These are phyloP conservation scores for Botrytis tulipae DNA, from an alignment of 2,329 filamentous ascomycete species.

Conservation along the genomic window DNA sequence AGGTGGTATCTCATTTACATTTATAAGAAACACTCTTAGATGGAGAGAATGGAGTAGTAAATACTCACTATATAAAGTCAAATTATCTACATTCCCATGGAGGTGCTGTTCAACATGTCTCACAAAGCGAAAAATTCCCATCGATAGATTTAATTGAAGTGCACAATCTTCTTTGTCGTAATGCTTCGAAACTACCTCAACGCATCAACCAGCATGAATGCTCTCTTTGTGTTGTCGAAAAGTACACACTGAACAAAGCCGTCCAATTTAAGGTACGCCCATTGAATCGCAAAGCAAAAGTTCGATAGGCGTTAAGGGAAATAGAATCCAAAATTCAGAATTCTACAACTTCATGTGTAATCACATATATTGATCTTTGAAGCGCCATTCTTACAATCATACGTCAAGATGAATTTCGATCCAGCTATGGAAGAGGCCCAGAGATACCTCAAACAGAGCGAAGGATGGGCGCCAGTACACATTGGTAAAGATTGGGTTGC, in stretches of 20 bases:
- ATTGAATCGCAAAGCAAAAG: neutral
- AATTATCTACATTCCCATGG: neutral
- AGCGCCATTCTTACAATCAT: neutral
- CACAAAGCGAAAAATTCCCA: neutral
- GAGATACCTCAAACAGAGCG: neutral
- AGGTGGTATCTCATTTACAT: neutral
- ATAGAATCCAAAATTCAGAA: neutral
- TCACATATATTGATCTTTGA: neutral
- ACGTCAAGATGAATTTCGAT: neutral
- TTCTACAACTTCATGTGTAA: neutral
- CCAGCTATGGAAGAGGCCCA: neutral
- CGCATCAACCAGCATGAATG: neutral
- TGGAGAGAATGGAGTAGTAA: neutral
- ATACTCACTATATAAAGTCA: slow-evolving; percentile 2
- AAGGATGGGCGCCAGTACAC: neutral
- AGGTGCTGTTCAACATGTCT: neutral
- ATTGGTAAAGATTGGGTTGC: slow-evolving; percentile 16
- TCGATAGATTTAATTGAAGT: neutral
- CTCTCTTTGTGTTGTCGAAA: neutral
- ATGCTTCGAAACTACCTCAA: neutral
- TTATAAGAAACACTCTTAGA: neutral
- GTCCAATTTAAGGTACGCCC: neutral
- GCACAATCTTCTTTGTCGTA: neutral
- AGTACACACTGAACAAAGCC: neutral
- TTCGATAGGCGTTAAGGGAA: neutral